phyloP scores from a whole-genome alignment of 495 filamentous ascomycete species.

The Opeltia flavorubescens region DNA sequence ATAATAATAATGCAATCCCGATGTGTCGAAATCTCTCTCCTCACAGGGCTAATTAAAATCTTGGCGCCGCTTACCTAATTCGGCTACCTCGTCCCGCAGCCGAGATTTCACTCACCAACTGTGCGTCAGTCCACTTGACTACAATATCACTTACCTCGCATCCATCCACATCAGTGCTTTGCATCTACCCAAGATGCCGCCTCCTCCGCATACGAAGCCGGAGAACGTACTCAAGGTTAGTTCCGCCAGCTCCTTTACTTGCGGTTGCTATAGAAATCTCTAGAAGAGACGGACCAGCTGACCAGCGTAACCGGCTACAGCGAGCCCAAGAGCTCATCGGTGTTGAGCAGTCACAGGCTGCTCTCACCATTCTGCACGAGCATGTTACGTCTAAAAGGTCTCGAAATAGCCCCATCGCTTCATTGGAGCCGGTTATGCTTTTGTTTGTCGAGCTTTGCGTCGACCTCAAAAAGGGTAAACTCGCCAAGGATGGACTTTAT shows the following conservation, averaged over 20 bases:
- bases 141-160: no score
- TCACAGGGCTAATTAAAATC: no score
- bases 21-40: no score
- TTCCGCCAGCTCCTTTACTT: constrained; percentile 1
- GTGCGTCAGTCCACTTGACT: no score
- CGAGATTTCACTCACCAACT: no score
- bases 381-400: constrained; percentile 97
- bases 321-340: constrained; percentile 96
- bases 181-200: constrained; percentile 61
- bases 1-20: no score
- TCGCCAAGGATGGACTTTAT: constrained; percentile 96
- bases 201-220: constrained; percentile 88
- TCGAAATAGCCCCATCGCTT: constrained; percentile 91
- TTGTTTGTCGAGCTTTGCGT: constrained; percentile 93
- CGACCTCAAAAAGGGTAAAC: constrained; percentile 90
- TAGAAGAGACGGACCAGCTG: neutral
- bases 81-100: no score
- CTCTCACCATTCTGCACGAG: constrained; percentile 90
- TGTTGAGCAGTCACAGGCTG: constrained; percentile 83
- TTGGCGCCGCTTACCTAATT: no score
- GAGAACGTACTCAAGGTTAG: constrained; percentile 93
- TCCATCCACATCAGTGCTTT: no score
- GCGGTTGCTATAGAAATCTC: no score
- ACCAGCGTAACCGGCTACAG: constrained; percentile 22
- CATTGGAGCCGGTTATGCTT: constrained; percentile 96